Evolutionary conservation across 2,329 filamentous ascomycete genomes (phyloP), one percentile per base, ranked within the genome.

Genomic region (Arthrobotrys megalospora): DNA sequence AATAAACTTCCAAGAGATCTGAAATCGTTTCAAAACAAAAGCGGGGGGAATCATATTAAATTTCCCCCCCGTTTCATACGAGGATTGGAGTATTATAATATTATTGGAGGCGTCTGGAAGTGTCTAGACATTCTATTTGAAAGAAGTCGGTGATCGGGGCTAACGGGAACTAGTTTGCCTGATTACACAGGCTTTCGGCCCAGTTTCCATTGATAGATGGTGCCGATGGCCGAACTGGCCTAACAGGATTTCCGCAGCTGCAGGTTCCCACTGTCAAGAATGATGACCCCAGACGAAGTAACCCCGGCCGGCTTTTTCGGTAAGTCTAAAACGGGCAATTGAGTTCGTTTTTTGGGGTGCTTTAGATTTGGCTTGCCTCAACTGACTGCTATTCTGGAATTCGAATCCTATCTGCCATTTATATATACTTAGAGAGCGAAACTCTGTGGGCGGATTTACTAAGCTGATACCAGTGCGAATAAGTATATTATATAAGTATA

Each of bases 291-390:
- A 11, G 36, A 60, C 11, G 2, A 43, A 43, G 4, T 60, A 21
- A 38, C 52, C 52, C 52, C 52, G 52, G 52, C 16, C 52, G 50
- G 34, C 2, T 21, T 41, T 60, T 60, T 60, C 55, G 55, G 55
- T 8, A 60, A 52, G 55, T 43, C 55, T 43, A 6, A 60, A 60
- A 60, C 55, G 55, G 55, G 55, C 36, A 60, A 60, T 60, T 60
- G 55, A 14, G 28, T 12, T 45, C 14, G n/a, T 45, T 14, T 16
- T 12, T 45, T 45, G 7, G 7, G 6, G 12, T 38, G 36, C 7
- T 10, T 38, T 5, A 28, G 24, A 28, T 28, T 28, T 28, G 24
- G 24, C 24, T 5, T 28, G 24, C 24, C 24, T 28, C 24, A 28
- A 28, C 24, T 28, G 24, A 28, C 24, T 28, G 24, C 24, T 28